These are phyloP conservation scores for Dothidotthia symphoricarpi DNA, from an alignment of 2,329 filamentous ascomycete species.

Conservation along the genomic window DNA sequence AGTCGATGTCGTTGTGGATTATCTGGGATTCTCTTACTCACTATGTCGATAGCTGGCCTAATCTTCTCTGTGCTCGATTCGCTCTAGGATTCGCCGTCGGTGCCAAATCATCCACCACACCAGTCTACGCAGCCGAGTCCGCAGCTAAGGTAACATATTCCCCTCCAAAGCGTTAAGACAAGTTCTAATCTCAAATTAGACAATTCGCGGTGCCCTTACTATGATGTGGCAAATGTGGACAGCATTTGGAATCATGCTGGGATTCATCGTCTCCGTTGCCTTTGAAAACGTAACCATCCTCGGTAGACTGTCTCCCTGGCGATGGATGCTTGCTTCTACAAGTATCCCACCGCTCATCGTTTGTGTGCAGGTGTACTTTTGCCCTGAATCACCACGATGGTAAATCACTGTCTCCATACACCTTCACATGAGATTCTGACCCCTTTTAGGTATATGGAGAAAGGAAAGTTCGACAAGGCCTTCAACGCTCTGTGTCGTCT, in stretches of 20 bases:
- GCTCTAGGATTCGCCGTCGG: slow-evolving; percentile 37
- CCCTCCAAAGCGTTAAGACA: too few species aligned
- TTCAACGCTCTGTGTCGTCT: slow-evolving; percentile 50
- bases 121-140: slow-evolving; percentile 51
- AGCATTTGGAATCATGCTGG: slow-evolving; percentile 36
- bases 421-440: slow-evolving; percentile 1
- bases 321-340: slow-evolving; percentile 36
- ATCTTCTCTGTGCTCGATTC: slow-evolving; percentile 33
- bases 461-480: slow-evolving; percentile 35
- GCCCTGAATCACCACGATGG: slow-evolving; percentile 33
- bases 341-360: slow-evolving; percentile 33
- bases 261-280: slow-evolving; percentile 33
- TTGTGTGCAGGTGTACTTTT: slow-evolving; percentile 33
- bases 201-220: slow-evolving; percentile 51
- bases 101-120: slow-evolving; percentile 43
- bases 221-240: slow-evolving; percentile 55
- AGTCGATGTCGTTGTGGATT: too few species aligned
- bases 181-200: too few species aligned
- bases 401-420: slow-evolving; percentile 5
- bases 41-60: slow-evolving; percentile 27
- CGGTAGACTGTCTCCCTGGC: slow-evolving; percentile 29
- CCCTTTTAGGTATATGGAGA: slow-evolving; percentile 31
- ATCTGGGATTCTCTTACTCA: not conserved
- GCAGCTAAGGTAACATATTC: too few species aligned
- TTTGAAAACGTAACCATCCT: slow-evolving; percentile 29